Conservation (phyloP, 495 filamentous ascomycete species). For the Podospora anserina region DNA sequence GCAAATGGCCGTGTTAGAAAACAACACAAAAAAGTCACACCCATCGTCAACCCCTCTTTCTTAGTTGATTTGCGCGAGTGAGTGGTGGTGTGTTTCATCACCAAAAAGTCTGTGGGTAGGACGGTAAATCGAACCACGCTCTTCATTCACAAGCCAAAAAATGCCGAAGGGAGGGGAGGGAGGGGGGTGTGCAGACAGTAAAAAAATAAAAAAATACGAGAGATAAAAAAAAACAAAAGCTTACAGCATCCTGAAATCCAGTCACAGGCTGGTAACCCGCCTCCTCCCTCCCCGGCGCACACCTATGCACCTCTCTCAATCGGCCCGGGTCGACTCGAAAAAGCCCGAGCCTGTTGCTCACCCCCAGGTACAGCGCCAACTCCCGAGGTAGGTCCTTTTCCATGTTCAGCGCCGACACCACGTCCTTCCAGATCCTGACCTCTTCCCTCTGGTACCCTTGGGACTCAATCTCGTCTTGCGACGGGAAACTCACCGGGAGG, state of each 20-base stretch:
- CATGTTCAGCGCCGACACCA: slow-evolving; percentile 59
- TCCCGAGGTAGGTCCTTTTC: slow-evolving; percentile 47
- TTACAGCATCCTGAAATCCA: slow-evolving; percentile 78
- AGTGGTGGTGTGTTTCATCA: background rate
- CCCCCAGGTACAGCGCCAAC: slow-evolving; percentile 59
- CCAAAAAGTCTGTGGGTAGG: background rate
- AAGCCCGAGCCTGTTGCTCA: slow-evolving; percentile 62
- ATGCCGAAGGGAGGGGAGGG: background rate
- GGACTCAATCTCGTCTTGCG: slow-evolving; percentile 47
- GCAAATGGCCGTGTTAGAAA: background rate
- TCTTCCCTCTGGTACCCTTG: slow-evolving; percentile 57
- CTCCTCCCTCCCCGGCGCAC: slow-evolving; percentile 65
- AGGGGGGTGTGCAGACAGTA: too few species aligned
- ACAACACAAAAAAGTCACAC: background rate
- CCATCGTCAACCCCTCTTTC: background rate
- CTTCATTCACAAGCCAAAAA: background rate
- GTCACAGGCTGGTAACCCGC: slow-evolving; percentile 73
- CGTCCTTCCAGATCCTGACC: slow-evolving; percentile 80
- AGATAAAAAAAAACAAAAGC: slow-evolving; percentile 16
- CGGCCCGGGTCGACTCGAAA: slow-evolving; percentile 65
- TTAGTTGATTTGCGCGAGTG: too few species aligned
- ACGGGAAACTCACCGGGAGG: slow-evolving; percentile 64
- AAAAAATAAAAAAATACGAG: background rate
- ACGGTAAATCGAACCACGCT: background rate
- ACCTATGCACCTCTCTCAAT: slow-evolving; percentile 67